These are phyloP conservation scores for Penicillium occitanis DNA, from an alignment of 2,329 filamentous ascomycete species.

Conservation along the genomic window DNA sequence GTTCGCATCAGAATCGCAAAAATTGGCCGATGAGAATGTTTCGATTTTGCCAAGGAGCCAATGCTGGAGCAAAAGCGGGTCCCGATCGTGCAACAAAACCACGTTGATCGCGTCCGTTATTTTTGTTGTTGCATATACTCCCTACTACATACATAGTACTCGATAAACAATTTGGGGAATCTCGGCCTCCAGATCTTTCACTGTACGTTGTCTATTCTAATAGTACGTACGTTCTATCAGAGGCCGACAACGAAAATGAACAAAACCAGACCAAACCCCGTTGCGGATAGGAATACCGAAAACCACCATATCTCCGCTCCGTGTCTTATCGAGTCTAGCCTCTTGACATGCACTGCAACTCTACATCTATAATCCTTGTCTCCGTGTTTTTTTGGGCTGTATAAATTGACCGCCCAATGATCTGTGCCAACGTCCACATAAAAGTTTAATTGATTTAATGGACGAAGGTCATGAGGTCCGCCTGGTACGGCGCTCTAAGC, in stretches of 20 bases:
- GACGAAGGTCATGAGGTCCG: neutral
- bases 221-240: neutral
- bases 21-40: neutral
- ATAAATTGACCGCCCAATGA: neutral
- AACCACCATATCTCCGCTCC: neutral
- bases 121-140: neutral
- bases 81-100: neutral
- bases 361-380: neutral
- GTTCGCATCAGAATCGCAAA: neutral
- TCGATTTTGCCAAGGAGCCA: neutral
- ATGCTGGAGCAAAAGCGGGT: neutral
- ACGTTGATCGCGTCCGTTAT: neutral
- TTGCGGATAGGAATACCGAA: neutral
- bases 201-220: neutral
- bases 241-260: neutral
- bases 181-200: neutral
- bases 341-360: conserved; percentile 2
- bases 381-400: neutral
- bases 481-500: neutral
- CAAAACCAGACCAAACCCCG: neutral
- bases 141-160: no score
- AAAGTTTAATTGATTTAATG: neutral
- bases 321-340: neutral
- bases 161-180: neutral
- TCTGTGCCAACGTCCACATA: neutral